Percentiles rank a stretch among this genome's conserved stretches.
phyloP scores from a whole-genome alignment of 2,329 filamentous ascomycete genomes.

The Calonectria fujianensis region DNA sequence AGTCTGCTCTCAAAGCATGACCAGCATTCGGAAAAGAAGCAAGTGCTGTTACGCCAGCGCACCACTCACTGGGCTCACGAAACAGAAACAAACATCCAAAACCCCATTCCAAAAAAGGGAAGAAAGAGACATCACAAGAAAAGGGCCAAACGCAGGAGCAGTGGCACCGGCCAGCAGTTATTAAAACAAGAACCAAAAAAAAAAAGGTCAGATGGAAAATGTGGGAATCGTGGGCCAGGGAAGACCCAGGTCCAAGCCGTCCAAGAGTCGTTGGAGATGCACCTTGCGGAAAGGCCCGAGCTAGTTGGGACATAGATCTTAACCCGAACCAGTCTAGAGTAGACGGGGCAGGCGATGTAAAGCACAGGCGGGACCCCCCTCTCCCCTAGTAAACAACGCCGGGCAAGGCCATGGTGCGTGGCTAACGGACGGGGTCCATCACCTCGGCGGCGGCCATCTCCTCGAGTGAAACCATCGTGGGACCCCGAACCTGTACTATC shows the following conservation, averaged over 20 bases:
- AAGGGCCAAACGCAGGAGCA: neutral
- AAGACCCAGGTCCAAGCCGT: slow-evolving; percentile 4
- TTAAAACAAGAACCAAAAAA: neutral
- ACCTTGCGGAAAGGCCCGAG: slow-evolving; percentile 18
- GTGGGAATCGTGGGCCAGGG: slow-evolving; percentile 6
- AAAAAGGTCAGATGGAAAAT: slow-evolving; percentile 13
- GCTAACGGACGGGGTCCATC: slow-evolving; percentile 1
- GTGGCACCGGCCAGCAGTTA: neutral
- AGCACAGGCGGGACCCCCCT: neutral
- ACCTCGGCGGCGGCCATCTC: neutral
- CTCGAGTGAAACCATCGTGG: slow-evolving; percentile 27
- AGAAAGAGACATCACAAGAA: slow-evolving; percentile 12
- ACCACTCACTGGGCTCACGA: slow-evolving; percentile 9
- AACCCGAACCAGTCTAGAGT: slow-evolving; percentile 9
- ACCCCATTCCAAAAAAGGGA: neutral
- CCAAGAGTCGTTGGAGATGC: slow-evolving; percentile 21
- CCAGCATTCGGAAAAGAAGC: neutral
- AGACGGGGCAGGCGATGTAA: neutral
- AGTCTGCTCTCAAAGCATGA: slow-evolving; percentile 23
- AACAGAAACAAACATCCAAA: neutral
- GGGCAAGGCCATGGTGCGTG: slow-evolving; percentile 6
- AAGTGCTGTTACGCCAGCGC: slow-evolving; percentile 15
- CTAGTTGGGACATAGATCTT: slow-evolving; percentile 8
- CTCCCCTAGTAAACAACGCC: neutral
- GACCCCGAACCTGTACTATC: neutral